Evolutionary conservation across 345 rosid genomes (phyloP).

Genomic region (Durio zibethinus): DNA sequence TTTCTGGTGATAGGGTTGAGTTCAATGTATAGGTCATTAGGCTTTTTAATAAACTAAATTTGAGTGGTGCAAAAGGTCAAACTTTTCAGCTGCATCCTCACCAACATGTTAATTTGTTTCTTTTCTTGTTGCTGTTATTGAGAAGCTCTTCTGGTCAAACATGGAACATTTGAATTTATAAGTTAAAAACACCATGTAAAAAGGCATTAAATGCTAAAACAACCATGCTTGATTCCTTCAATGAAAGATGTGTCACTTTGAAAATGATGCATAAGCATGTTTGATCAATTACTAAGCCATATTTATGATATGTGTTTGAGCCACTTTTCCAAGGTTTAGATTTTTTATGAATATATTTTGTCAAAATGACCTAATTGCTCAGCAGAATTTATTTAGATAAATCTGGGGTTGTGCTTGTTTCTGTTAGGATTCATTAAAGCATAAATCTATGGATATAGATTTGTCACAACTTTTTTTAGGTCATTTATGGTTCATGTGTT

Average conservation of each 20-base stretch:
- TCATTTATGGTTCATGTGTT: background rate
- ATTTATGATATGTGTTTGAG: constrained; percentile 1
- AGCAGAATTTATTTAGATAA: background rate
- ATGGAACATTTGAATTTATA: background rate
- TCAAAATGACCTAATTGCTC: background rate
- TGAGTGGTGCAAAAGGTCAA: background rate
- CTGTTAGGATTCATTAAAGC: background rate
- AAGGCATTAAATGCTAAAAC: background rate
- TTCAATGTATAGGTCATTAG: background rate
- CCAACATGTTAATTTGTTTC: background rate
- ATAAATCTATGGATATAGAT: background rate
- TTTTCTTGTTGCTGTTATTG: background rate
- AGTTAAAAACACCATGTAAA: background rate
- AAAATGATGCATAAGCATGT: background rate
- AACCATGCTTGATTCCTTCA: background rate
- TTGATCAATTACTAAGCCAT: background rate
- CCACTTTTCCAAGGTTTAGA: background rate
- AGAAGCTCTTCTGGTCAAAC: background rate
- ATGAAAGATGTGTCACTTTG: background rate
- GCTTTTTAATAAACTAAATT: background rate
- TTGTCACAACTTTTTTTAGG: background rate
- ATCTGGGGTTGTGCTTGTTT: background rate
- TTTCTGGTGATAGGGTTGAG: background rate
- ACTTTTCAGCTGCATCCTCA: background rate
- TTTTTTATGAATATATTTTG: background rate